Evolutionary conservation across 257 asterid species (phyloP), one percentile per base, ranked within the genome.

Genomic region (Cordia subcordata): DNA sequence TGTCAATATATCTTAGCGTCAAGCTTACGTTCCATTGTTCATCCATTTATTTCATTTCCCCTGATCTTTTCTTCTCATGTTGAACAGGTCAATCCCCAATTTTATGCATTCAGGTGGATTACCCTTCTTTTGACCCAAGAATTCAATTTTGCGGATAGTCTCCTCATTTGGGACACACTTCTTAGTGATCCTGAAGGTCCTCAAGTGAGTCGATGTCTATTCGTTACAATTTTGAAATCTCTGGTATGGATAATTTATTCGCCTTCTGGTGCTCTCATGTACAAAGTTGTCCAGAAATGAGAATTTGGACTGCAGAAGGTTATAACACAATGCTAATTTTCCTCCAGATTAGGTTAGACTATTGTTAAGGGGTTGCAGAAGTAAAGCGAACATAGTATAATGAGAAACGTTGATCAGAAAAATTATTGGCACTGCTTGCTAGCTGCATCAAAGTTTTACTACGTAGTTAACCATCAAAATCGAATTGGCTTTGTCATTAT

Each of bases 51-150:
- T 14, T 57, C 22, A 47, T 46, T 15, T 10, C 9, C 35, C 63
- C 39, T 60, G 42, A 8, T 49, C 55, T 62, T 16, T 44, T 37
- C 55, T 62, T 47, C 38, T 16, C 45, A n/a, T 69, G 72, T 63
- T 45, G 66, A 74, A 75, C 95, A 88, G 98, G 95, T 92, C 52
- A 92, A 92, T 78, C 96, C 98, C 57, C 96, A 92, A 79, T 92
- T 92, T 62, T 92, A 92, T 65, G 98, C 98, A 67, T 92, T 92
- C 84, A 84, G 95, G 78, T 92, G 98, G 98, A 92, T 92, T 69
- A 92, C 98, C 13, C 94, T 92, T 57, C 96, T 92, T 55, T 72
- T 88, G 87, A 88, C 96, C 32, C 98, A 92, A 72, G 98, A 92
- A 71, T 92, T 88, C 78, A 82, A 79, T 67, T 92, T 92, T 55